Evolutionary conservation across 306 rosid genomes (phyloP), one percentile per base, ranked within the genome.

Genomic region (Sindora glabra): DNA sequence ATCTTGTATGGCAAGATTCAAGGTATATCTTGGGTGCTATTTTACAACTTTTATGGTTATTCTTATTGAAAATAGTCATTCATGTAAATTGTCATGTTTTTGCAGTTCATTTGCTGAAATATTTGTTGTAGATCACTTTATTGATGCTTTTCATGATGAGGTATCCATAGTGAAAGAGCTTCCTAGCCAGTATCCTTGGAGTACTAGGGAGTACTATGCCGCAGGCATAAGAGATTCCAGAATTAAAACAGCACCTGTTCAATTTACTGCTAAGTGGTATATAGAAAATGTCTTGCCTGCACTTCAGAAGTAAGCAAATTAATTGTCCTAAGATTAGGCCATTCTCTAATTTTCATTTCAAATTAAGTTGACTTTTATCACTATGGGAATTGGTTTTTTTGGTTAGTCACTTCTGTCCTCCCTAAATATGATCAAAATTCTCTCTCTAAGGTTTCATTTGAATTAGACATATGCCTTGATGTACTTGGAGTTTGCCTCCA

Each of bases 71-170:
- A 54, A 38, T 23, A 17, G 37, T 21, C 2, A 1, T 51, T 62
- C 56, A 66, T 46, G 37, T 30, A 64, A n/a, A n/a, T n/a, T n/a
- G 37, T 58, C 21, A 47, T 71, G 40, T 50, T 65, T 75, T n/a
- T 65, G 78, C 84, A 92, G 99, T 86, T 78, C 94, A 25, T 92
- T 92, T 75, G 69, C 69, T 72, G 96, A 92, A 57, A 86, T 92
- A 81, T 92, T 89, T 73, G 99, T 89, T n/a, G 87, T 84, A 66
- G 95, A 89, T 63, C 95, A 89, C 85, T 92, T 92, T 72, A 81
- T 89, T 39, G 72, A 86, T 64, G 83, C 19, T 29, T 82, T 92
- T 51, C 85, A 51, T 59, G 75, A 79, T 48, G 99, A 92, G 47
- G 62, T 92, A n/a, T 70, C 86, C 27, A 82, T 89, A 56, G 94